Base-by-base conservation (phyloP, 2,329 filamentous ascomycete species). In the Arthrobotrys sphaeroides region DNA sequence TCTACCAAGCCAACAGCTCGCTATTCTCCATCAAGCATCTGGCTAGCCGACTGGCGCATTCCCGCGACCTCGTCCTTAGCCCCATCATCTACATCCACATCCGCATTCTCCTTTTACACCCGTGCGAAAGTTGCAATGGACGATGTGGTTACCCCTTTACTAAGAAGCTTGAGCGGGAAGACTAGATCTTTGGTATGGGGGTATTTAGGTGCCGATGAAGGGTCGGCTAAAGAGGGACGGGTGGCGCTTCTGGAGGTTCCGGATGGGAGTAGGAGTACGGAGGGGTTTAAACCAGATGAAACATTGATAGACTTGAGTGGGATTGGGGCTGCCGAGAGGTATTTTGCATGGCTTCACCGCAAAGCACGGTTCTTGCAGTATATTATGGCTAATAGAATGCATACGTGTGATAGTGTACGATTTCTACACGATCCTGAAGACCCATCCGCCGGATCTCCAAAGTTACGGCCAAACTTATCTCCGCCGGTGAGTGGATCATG, bases 1-100 rank as follows among this genome's bases (percentile, higher is more conserved):
- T 49, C 55, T 3, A 18, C 40, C 3, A 75, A 75, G 24, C 57
- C 72, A 4, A 42, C 7, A 3, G 72, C 72, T 5, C 31, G 59
- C 7, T 69, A 75, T 42, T 36, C 42, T 12, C 72, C 72, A 7
- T 60, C 64, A 5, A 59, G 40, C 13, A 45, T 75, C 20, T 75
- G 64, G 72, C 49, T 75, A 20, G 47, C 64, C 3, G 57, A 67
- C 24, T 69, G 72, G 72, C 72, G 72, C n/a, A 16, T 69, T 13
- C 64, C 72, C 16, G 24, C 31, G 3, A 42, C 49, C 3, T 62
- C 47, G 7, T 33, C 64, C 2, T 20, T 75, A 18, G 18, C 57
- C 10, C 57, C 72, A 4, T 59, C 57, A 5, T 61, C 62, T 1
- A 61, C 45, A 1, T 28, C 40, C 3, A 18, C 36, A 26, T 49